Conservation (phyloP, 768 basidiomycete genomes). For the Suillus hirtellus region DNA sequence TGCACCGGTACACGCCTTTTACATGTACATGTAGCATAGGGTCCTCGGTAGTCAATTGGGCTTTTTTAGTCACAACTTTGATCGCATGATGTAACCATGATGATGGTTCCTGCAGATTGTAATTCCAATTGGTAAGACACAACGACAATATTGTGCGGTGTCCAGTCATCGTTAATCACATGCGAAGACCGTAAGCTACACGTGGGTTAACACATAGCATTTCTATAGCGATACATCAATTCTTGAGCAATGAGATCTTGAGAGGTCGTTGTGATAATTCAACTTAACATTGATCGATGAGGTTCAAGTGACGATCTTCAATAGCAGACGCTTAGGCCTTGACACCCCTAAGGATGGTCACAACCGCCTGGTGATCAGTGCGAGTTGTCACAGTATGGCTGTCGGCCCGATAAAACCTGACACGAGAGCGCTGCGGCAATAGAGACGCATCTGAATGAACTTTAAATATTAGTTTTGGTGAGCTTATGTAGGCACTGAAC, state of each 20-base stretch:
- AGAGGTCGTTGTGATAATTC: neutral
- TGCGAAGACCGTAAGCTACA: no score
- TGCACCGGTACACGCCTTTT: no score
- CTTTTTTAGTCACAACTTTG: no score
- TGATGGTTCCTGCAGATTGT: no score
- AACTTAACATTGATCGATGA: constrained; percentile 43
- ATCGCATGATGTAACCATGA: no score
- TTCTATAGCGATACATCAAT: neutral
- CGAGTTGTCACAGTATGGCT: constrained; percentile 6
- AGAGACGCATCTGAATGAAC: constrained; percentile 19
- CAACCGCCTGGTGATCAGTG: constrained; percentile 15
- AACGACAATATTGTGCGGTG: no score
- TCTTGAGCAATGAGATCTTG: neutral
- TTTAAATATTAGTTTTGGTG: constrained; percentile 8
- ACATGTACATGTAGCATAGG: no score
- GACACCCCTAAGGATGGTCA: constrained; percentile 5
- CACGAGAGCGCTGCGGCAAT: neutral
- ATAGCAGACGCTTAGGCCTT: constrained; percentile 26
- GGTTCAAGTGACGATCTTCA: constrained; percentile 40
- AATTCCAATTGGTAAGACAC: no score
- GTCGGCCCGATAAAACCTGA: constrained; percentile 3
- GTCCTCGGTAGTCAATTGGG: no score
- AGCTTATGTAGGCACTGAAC: no score
- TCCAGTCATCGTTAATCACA: no score
- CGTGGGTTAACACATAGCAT: neutral